Percentiles rank a stretch among this genome's conserved stretches.
Evolutionary conservation across 1,139 yeast species (phyloP).

Genomic region (Geotrichum fermentans): DNA sequence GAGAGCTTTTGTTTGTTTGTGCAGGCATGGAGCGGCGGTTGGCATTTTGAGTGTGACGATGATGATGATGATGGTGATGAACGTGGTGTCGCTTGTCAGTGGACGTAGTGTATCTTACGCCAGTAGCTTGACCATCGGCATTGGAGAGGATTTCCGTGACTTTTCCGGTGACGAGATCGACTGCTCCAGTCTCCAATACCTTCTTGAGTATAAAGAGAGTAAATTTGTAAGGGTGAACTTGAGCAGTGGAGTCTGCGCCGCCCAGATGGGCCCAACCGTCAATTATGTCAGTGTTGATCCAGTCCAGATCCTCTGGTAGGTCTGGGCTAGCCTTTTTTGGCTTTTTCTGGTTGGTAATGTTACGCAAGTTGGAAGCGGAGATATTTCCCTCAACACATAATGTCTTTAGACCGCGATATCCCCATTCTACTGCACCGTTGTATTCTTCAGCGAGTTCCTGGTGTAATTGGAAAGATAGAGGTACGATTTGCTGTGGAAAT

Average conservation of each 20-base stretch:
- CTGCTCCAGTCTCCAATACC: constrained; percentile 80
- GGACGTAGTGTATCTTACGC: constrained; percentile 23
- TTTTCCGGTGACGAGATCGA: constrained; percentile 78
- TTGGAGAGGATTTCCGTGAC: constrained; percentile 53
- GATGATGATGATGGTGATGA: constrained; percentile 53
- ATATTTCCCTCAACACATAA: constrained; percentile 84
- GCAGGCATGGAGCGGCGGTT: constrained; percentile 3
- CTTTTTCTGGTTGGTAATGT: constrained; percentile 17
- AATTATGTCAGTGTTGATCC: constrained; percentile 69
- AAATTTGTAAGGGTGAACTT: constrained; percentile 92
- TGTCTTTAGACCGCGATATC: constrained; percentile 82
- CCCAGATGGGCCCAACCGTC: constrained; percentile 78
- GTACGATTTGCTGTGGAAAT: constrained; percentile 91
- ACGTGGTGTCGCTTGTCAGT: constrained; percentile 59
- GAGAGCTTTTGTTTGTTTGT: constrained; percentile 18
- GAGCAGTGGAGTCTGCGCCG: constrained; percentile 85
- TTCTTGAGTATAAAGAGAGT: constrained; percentile 74
- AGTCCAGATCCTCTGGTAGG: constrained; percentile 70
- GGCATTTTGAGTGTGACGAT: background rate
- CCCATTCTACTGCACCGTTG: constrained; percentile 85
- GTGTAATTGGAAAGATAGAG: constrained; percentile 79
- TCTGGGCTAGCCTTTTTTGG: constrained; percentile 20
- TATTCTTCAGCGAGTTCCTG: constrained; percentile 73
- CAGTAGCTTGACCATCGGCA: constrained; percentile 28
- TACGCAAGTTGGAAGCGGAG: constrained; percentile 20